Evolutionary conservation across 2,329 filamentous ascomycete genomes (phyloP), one percentile per base, ranked within the genome.

Genomic region (Ophiostoma sp.): DNA sequence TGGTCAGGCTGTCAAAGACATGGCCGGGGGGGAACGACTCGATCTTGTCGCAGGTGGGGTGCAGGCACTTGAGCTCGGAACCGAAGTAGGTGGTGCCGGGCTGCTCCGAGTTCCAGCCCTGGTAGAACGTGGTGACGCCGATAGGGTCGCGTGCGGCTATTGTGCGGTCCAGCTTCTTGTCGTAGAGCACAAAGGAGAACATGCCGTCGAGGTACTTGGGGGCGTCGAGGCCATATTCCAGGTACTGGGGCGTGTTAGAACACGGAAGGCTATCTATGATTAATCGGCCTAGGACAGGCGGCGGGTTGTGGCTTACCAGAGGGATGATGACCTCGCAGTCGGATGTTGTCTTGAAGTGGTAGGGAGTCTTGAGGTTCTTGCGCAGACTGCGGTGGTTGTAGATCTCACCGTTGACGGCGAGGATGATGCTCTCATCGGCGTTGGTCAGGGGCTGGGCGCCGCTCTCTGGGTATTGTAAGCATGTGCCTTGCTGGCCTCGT

Each of bases 281-380:
- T 12, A 14, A 40, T 5, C 16, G 12, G 40, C 6, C 3, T 16
- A 62, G 16, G 5, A 62, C 14, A 18, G 18, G 12, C 3, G 6
- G 47, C 18, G 7, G 45, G n/a, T 6, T 47, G 45, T 16, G 42
- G 42, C 87, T 77, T 85, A 96, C 92, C 84, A 99, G 80, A 73
- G 96, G 95, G 77, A 99, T 97, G 80, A 99, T 96, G 77, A 99
- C 94, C 81, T 99, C 95, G 81, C 95, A 99, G 77, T 99, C 95
- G 49, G 94, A 98, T 77, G 95, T 90, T 73, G 95, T 99, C 88
- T 97, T 97, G 88, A 98, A 99, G 80, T 93, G 89, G 81, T 97
- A 97, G 49, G 88, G 86, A 70, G 83, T 87, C 81, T 92, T 92
- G 75, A 97, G 83, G 75, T 84, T 83, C 82, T 97, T 98, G 77